phyloP scores from a whole-genome alignment of 2,329 filamentous ascomycete species.

The Nemania sp. region DNA sequence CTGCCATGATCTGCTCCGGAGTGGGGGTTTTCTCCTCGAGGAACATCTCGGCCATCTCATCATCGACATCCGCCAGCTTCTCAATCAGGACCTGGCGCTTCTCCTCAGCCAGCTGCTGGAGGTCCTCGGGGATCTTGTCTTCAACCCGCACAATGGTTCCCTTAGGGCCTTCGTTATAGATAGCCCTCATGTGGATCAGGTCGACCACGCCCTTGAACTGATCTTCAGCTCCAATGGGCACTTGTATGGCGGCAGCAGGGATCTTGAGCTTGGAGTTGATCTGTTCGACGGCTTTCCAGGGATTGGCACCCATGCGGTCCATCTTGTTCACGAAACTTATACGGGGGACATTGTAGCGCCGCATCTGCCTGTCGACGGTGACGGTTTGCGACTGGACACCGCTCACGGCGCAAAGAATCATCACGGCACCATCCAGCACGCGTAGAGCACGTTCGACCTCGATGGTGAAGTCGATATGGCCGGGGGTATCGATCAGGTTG shows the following conservation, averaged over 20 bases:
- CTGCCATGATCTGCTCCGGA: slow-evolving; percentile 82
- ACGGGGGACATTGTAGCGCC: slow-evolving; percentile 92
- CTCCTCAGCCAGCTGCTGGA: slow-evolving; percentile 76
- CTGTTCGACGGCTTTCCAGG: slow-evolving; percentile 95
- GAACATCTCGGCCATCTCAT: slow-evolving; percentile 95
- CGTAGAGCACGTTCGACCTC: slow-evolving; percentile 95
- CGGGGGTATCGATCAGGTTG: slow-evolving; percentile 97
- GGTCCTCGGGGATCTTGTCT: slow-evolving; percentile 80
- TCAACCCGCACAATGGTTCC: slow-evolving; percentile 77
- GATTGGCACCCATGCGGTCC: slow-evolving; percentile 98
- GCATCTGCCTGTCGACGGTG: slow-evolving; percentile 98
- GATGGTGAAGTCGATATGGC: slow-evolving; percentile 98
- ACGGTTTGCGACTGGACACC: slow-evolving; percentile 98
- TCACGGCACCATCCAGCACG: slow-evolving; percentile 93
- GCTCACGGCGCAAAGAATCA: slow-evolving; percentile 97
- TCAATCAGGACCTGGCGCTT: slow-evolving; percentile 87
- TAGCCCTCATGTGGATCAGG: slow-evolving; percentile 85
- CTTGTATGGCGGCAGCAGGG: slow-evolving; percentile 87
- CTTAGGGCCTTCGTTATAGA: slow-evolving; percentile 85
- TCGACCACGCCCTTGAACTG: slow-evolving; percentile 92
- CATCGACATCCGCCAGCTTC: slow-evolving; percentile 94
- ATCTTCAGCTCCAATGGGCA: slow-evolving; percentile 92
- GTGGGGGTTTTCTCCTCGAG: slow-evolving; percentile 84
- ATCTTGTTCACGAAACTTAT: slow-evolving; percentile 99
- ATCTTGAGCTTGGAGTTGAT: slow-evolving; percentile 97